Evolutionary conservation across 345 rosid species (phyloP).

Genomic region (Gossypium longicalyx): DNA sequence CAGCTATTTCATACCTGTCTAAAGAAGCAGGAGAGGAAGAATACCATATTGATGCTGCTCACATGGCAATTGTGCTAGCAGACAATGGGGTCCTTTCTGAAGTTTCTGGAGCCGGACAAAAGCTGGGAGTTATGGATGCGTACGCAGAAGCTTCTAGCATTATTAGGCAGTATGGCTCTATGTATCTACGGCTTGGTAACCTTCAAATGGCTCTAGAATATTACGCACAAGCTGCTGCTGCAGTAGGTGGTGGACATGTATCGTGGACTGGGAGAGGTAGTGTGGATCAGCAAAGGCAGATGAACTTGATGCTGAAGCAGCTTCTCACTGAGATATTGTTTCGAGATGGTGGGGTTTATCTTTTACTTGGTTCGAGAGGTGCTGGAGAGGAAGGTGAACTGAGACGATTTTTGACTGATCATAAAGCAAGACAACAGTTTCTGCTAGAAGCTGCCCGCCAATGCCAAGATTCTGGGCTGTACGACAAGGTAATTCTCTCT

Average conservation of each 20-base stretch:
- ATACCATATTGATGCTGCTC: slow-evolving; percentile 77
- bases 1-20: slow-evolving; percentile 77
- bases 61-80: slow-evolving; percentile 70
- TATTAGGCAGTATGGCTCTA: slow-evolving; percentile 88
- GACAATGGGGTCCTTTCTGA: slow-evolving; percentile 78
- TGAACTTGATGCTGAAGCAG: slow-evolving; percentile 80
- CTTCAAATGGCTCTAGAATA: slow-evolving; percentile 79
- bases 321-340: slow-evolving; percentile 81
- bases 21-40: slow-evolving; percentile 83
- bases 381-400: slow-evolving; percentile 93
- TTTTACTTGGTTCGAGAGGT: slow-evolving; percentile 83
- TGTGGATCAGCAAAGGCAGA: slow-evolving; percentile 86
- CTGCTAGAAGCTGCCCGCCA: slow-evolving; percentile 84
- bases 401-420: slow-evolving; percentile 61
- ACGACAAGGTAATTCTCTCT: slow-evolving; percentile 65
- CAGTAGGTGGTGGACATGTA: slow-evolving; percentile 84
- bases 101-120: slow-evolving; percentile 60
- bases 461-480: slow-evolving; percentile 87
- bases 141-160: slow-evolving; percentile 85
- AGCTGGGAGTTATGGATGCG: slow-evolving; percentile 80
- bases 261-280: slow-evolving; percentile 83
- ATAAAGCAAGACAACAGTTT: slow-evolving; percentile 66
- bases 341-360: slow-evolving; percentile 77
- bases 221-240: slow-evolving; percentile 95
- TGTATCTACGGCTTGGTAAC: slow-evolving; percentile 68